Evolutionary conservation across 2,329 filamentous ascomycete genomes (phyloP).

Genomic region (Diaporthe capsici): DNA sequence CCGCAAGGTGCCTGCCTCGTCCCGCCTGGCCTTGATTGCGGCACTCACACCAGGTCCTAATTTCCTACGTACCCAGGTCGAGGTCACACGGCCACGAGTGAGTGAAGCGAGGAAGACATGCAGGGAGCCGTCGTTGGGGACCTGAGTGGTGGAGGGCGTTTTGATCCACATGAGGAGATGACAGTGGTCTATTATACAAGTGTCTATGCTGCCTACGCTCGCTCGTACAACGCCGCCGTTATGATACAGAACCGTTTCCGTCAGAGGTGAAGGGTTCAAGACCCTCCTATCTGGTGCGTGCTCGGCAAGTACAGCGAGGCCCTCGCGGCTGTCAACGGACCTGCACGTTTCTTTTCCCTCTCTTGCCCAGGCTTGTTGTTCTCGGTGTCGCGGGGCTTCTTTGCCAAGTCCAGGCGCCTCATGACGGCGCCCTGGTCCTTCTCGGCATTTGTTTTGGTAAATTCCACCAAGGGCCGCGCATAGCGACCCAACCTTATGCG

Average conservation of each 20-base stretch:
- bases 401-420: not conserved
- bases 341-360: too few relatives aligned
- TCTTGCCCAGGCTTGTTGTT: not conserved
- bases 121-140: not conserved
- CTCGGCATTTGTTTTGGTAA: not conserved
- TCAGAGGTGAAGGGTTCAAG: not conserved
- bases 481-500: too few relatives aligned
- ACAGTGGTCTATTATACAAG: not conserved
- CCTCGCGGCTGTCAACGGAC: not conserved
- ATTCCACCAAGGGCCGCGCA: too few relatives aligned
- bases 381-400: not conserved
- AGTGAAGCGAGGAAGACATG: not conserved
- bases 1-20: not conserved
- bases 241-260: not conserved
- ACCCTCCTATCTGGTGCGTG: conserved; percentile 10
- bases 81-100: not conserved
- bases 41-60: not conserved
- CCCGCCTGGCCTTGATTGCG: not conserved
- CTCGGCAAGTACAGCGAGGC: not conserved
- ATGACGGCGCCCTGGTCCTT: not conserved
- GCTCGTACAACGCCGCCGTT: not conserved
- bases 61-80: not conserved
- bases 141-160: not conserved
- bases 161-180: not conserved
- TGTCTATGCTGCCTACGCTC: not conserved